Percentiles rank a stretch among this genome's conserved stretches.
Conservation (phyloP, 2,329 filamentous ascomycete genomes). For the Cercospora janseana region DNA sequence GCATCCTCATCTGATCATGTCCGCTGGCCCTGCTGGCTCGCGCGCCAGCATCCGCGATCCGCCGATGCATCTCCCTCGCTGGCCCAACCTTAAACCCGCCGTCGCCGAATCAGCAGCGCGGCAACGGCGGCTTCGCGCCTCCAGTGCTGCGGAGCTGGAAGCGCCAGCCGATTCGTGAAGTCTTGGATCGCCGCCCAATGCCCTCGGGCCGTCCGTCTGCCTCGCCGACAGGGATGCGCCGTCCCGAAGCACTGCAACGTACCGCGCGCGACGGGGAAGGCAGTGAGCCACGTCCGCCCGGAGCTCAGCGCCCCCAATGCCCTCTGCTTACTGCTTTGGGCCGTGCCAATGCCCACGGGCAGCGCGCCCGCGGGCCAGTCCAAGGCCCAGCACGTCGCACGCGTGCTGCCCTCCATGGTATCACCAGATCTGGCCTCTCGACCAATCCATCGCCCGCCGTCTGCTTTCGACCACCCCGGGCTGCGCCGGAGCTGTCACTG, state of each 20-base stretch:
- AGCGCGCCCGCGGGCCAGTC: conserved; percentile 28
- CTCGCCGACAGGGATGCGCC: conserved; percentile 40
- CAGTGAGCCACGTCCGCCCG: conserved; percentile 38
- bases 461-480: conserved; percentile 35
- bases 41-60: conserved; percentile 21
- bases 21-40: too few relatives aligned
- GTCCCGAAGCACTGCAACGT: conserved; percentile 42
- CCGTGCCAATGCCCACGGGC: conserved; percentile 33
- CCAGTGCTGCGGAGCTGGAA: conserved; percentile 32
- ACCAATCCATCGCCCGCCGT: conserved; percentile 34
- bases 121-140: conserved; percentile 28
- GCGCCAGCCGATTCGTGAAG: conserved; percentile 33
- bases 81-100: conserved; percentile 31
- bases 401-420: conserved; percentile 35
- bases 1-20: too few relatives aligned
- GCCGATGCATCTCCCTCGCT: conserved; percentile 17
- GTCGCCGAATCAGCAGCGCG: too few relatives aligned
- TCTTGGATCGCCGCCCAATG: conserved; percentile 27
- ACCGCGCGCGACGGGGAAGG: conserved; percentile 45
- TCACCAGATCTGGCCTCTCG: conserved; percentile 38
- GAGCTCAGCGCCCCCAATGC: conserved; percentile 40
- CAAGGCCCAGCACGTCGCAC: conserved; percentile 34
- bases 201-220: conserved; percentile 29
- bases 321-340: conserved; percentile 36
- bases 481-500: conserved; percentile 37